Evolutionary conservation across 768 basidiomycete genomes (phyloP), one percentile per base, ranked within the genome.

Genomic region (Tubosaeta brunneosetosa): DNA sequence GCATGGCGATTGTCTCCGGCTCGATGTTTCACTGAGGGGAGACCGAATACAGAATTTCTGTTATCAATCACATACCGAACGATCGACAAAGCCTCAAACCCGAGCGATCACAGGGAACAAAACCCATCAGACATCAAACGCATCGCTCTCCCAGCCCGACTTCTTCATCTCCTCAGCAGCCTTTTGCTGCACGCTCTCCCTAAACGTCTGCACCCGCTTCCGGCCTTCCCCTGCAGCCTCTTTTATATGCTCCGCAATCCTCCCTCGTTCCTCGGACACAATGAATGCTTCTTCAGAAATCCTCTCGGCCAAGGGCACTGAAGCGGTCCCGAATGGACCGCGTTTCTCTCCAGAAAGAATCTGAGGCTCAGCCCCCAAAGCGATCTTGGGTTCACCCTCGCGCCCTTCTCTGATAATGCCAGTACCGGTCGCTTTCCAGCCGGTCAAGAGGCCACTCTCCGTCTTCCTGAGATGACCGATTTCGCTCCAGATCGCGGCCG

Each of bases 321-420:
- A 74, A 5, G 73, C 74, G 2, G 73, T 81, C 3, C 82, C 86
- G 33, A 82, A 60, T 0, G 87, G 87, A 0, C 86, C 87, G 3
- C 72, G 75, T 74, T 89, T 87, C 55, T 83, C 78, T 0, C 85
- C 83, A 26, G 78, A 68, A 27, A 89, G 66, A 31, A 89, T 80
- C 72, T 89, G 87, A 33, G 87, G 87, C 66, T 86, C 85, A 6
- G 78, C 83, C 2, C 87, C 87, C 71, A 88, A 69, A 0, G 86
- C 87, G 44, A 89, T 78, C 45, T 62, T 62, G 14, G 63, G 70
- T 36, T 67, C 65, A 3, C 61, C 66, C 14, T 55, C 52, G 0
- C 56, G 53, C 34, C 78, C 79, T 59, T 83, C 77, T 40, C 81
- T 75, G 45, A 88, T 70, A 7, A 88, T 54, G 0, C 87, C 87